Percentiles rank a stretch among this genome's conserved stretches.
Evolutionary conservation across 176 grass and related monocot genomes (phyloP).

Genomic region (Paspalum notatum): DNA sequence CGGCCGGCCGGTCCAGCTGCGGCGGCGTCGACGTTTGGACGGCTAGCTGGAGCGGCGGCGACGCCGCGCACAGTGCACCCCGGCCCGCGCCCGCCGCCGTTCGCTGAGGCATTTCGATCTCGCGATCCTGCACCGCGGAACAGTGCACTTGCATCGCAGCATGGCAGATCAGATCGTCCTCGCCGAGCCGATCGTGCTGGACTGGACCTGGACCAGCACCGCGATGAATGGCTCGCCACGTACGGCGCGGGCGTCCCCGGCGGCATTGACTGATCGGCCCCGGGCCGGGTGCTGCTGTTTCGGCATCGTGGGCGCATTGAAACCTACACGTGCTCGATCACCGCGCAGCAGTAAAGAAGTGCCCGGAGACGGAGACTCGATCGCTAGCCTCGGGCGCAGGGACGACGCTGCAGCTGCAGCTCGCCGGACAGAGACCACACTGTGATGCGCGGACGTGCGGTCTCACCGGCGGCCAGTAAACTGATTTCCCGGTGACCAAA

Average conservation of each 20-base stretch:
- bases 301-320: conserved; percentile 21
- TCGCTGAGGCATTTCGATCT: too few species aligned
- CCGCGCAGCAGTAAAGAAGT: not conserved
- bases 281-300: not conserved
- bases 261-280: not conserved
- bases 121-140: too few species aligned
- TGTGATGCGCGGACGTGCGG: not conserved
- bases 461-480: conserved; percentile 5
- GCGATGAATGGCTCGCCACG: not conserved
- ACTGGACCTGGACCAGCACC: not conserved
- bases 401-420: not conserved
- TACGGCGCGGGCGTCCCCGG: not conserved
- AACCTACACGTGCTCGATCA: conserved; percentile 22
- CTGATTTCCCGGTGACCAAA: conserved; percentile 4
- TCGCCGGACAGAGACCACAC: not conserved
- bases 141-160: not conserved
- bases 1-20: not conserved
- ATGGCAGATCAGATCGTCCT: not conserved
- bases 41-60: not conserved
- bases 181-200: not conserved
- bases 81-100: too few species aligned
- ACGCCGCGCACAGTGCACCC: not conserved
- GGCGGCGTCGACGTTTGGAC: not conserved
- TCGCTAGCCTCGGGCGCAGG: not conserved
- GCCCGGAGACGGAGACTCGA: not conserved